These are phyloP conservation scores for Ophiognomonia clavigignenti-juglandacearum DNA, from an alignment of 2,329 filamentous ascomycete species.

Conservation along the genomic window DNA sequence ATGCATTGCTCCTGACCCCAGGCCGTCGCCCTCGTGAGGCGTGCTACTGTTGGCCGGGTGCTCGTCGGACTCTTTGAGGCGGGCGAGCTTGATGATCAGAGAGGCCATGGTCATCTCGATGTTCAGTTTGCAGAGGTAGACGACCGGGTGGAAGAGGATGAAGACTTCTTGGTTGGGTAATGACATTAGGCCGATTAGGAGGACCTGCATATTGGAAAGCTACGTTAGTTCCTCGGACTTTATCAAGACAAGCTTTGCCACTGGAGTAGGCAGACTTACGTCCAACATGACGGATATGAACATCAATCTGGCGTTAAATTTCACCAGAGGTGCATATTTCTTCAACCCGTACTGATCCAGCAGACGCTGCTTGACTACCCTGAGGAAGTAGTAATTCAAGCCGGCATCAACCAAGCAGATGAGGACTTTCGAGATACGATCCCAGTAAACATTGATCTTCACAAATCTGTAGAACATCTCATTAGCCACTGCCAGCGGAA, in stretches of 20 bases:
- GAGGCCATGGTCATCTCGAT: slow-evolving; percentile 16
- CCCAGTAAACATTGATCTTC: slow-evolving; percentile 44
- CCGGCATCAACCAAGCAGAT: slow-evolving; percentile 44
- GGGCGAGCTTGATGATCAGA: slow-evolving; percentile 14
- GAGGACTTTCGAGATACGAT: slow-evolving; percentile 46
- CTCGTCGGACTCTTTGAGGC: neutral
- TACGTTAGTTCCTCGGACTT: neutral
- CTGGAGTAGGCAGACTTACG: no score
- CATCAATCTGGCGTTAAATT: slow-evolving; percentile 46
- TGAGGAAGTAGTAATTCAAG: slow-evolving; percentile 50
- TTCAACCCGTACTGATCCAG: slow-evolving; percentile 40
- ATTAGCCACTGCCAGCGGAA: neutral
- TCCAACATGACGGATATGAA: slow-evolving; percentile 46
- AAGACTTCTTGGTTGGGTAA: slow-evolving; percentile 27
- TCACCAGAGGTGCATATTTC: slow-evolving; percentile 45
- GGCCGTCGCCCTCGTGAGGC: neutral
- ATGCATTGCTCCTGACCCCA: neutral
- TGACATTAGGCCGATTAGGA: slow-evolving; percentile 31
- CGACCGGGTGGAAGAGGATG: slow-evolving; percentile 13
- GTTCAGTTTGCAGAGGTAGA: slow-evolving; percentile 10
- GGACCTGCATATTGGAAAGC: slow-evolving; percentile 8
- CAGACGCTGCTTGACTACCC: slow-evolving; percentile 39
- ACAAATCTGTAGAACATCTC: slow-evolving; percentile 20
- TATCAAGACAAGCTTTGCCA: neutral
- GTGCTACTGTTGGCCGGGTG: slow-evolving; percentile 6